These are phyloP conservation scores for Capsicum rhomboideum DNA, from an alignment of 257 asterid species.

Conservation along the genomic window DNA sequence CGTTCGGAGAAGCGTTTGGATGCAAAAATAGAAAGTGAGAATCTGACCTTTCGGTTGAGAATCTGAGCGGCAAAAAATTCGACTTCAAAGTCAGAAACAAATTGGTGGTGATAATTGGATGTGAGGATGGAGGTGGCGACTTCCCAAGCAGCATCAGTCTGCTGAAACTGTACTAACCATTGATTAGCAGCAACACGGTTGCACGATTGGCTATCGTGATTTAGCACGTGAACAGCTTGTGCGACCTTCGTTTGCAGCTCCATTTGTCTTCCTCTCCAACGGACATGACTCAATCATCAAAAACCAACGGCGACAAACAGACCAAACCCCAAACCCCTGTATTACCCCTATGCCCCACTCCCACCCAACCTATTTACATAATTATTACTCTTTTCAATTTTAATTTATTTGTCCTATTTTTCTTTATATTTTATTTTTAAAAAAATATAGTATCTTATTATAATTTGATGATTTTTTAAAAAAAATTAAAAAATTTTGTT, in stretches of 20 bases:
- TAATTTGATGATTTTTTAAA: too few relatives aligned
- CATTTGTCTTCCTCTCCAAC: constrained; percentile 20
- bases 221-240: constrained; percentile 79
- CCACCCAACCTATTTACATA: neutral
- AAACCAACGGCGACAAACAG: constrained; percentile 1
- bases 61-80: constrained; percentile 90
- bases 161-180: constrained; percentile 92
- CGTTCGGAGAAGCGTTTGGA: neutral
- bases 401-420: too few relatives aligned
- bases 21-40: neutral
- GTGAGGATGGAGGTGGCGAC: constrained; percentile 78
- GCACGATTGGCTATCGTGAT: constrained; percentile 78
- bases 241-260: constrained; percentile 72
- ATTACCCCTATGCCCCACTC: neutral
- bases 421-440: too few relatives aligned
- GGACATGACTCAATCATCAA: constrained; percentile 10
- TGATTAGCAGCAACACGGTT: constrained; percentile 93
- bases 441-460: too few relatives aligned
- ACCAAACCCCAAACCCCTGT: neutral
- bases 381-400: too few relatives aligned
- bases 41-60: constrained; percentile 74
- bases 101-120: constrained; percentile 35
- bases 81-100: constrained; percentile 48
- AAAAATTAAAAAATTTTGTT: too few relatives aligned
- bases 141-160: constrained; percentile 76